Evolutionary conservation across 768 basidiomycete species (phyloP), one percentile per base, ranked within the genome.

Genomic region (Auriscalpium microsporum): DNA sequence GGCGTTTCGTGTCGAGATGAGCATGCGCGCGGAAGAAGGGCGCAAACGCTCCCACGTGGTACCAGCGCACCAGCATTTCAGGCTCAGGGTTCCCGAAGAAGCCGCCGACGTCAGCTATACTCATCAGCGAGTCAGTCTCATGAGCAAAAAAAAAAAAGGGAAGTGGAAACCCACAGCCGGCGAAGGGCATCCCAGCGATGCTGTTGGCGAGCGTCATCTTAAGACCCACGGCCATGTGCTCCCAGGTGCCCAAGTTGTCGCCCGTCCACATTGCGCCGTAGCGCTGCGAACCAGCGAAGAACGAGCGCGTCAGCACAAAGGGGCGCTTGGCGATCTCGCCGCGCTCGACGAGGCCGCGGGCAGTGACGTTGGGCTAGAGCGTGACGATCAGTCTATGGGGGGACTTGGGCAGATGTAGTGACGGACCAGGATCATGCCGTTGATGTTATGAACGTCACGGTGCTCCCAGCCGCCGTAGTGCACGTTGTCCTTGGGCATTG

Each of bases 11-110:
- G 68, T 99, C 95, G 64, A 97, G 86, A 69, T 97, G 95, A 10
- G 94, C 95, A 69, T 99, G 96, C 1, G 95, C 96, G 56, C 96
- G 83, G 86, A 98, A 94, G 83, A 99, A 99, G 7, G 96, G 95
- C 52, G 86, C 85, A 71, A 98, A 95, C 1, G 84, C 82, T 23
- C 96, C 96, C 50, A 95, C 89, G 72, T 90, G 92, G 63, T 99
- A 98, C 94, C 95, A 99, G 48, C 96, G 79, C 9, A 94, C 86
- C 36, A 99, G 82, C 84, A 98, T 92, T 65, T 98, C 96, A 0
- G 87, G 79, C 46, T 87, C 83, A 0, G 96, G 94, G 69, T 98
- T 94, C 16, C 95, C 94, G 66, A 98, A 98, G 84, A 98, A 99
- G 14, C 96, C 96, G 17, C 96, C 95, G 52, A 98, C 94, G 64